phyloP scores from a whole-genome alignment of 2,329 filamentous ascomycete species.

The Paraconiothyrium sp. region DNA sequence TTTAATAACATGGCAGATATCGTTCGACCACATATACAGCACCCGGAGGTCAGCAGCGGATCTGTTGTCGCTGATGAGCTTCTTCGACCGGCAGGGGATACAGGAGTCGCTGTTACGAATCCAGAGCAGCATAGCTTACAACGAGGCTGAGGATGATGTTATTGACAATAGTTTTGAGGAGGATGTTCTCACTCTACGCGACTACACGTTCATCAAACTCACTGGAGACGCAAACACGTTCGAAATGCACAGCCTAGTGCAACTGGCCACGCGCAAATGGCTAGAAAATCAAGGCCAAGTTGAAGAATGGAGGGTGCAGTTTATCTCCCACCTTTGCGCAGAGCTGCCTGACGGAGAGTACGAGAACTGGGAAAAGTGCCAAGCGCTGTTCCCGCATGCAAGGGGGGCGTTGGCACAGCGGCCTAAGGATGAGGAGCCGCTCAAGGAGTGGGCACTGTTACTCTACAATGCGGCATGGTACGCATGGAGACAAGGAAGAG shows the following conservation, averaged over 20 bases:
- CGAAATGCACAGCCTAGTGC: conserved; percentile 45
- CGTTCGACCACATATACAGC: conserved; percentile 45
- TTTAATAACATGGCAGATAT: conserved; percentile 48
- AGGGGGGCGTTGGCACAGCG: conserved; percentile 18
- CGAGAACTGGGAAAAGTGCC: conserved; percentile 46
- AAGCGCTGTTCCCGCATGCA: conserved; percentile 44
- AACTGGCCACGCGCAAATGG: conserved; percentile 41
- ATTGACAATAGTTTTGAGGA: neutral
- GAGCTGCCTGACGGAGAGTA: conserved; percentile 41
- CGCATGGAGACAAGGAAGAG: conserved; percentile 13
- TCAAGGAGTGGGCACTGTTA: conserved; percentile 17
- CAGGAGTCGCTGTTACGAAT: conserved; percentile 34
- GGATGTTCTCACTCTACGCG: neutral
- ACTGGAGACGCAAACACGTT: neutral
- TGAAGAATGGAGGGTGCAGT: conserved; percentile 43
- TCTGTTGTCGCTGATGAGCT: conserved; percentile 28
- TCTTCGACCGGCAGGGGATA: conserved; percentile 27
- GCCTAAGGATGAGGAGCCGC: conserved; percentile 8
- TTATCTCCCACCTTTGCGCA: conserved; percentile 35
- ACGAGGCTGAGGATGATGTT: neutral
- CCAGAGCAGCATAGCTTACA: neutral
- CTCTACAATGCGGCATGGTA: conserved; percentile 23
- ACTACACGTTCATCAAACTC: neutral
- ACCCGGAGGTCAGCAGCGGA: conserved; percentile 22
- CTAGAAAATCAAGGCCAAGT: conserved; percentile 23